phyloP scores from a whole-genome alignment of 2,329 filamentous ascomycete species.

The Penicillium thymicola region DNA sequence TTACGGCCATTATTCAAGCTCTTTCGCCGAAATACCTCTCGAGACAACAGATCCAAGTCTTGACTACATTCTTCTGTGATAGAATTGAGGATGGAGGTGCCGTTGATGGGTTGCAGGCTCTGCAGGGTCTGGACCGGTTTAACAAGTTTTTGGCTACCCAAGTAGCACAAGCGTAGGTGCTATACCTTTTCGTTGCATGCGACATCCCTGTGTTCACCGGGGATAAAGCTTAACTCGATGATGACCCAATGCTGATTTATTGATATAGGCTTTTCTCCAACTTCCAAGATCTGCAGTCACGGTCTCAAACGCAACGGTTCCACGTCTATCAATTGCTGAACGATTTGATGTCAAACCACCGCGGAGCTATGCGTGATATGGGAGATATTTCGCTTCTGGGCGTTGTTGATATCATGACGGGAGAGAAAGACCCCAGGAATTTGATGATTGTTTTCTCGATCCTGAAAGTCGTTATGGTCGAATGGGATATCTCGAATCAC shows the following conservation, averaged over 20 bases:
- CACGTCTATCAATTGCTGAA: conserved; percentile 62
- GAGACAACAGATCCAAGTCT: conserved; percentile 59
- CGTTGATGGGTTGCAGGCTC: conserved; percentile 55
- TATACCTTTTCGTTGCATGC: conserved; percentile 4
- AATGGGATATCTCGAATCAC: conserved; percentile 62
- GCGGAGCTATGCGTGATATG: conserved; percentile 55
- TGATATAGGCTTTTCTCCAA: conserved; percentile 46
- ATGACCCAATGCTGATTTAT: conserved; percentile 13
- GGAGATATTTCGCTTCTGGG: conserved; percentile 59
- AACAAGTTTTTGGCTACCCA: conserved; percentile 54
- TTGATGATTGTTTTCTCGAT: conserved; percentile 69
- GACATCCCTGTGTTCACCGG: background rate
- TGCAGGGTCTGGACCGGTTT: conserved; percentile 60
- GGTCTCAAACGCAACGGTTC: conserved; percentile 63
- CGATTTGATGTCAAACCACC: conserved; percentile 59
- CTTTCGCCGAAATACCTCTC: conserved; percentile 56
- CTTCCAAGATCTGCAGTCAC: conserved; percentile 57
- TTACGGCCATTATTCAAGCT: conserved; percentile 45
- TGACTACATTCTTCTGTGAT: conserved; percentile 63
- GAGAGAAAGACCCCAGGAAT: conserved; percentile 67
- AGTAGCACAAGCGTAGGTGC: conserved; percentile 52
- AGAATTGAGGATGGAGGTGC: conserved; percentile 62
- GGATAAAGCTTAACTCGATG: conserved; percentile 12
- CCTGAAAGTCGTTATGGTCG: conserved; percentile 63
- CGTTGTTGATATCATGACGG: conserved; percentile 63